phyloP scores from a whole-genome alignment of 495 filamentous ascomycete species.

The Daldinia concentrica region DNA sequence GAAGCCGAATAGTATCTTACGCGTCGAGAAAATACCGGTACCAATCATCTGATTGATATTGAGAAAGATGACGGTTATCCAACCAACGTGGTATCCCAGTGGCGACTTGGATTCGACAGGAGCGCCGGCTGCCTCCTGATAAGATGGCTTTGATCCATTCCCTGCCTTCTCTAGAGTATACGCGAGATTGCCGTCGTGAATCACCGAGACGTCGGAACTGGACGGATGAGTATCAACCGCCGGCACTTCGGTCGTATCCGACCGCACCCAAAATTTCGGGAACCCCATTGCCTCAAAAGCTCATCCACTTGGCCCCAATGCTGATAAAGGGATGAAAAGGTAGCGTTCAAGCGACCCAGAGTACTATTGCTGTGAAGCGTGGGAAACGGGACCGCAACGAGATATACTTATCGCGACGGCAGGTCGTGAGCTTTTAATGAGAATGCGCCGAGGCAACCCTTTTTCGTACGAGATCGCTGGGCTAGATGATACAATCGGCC shows the following conservation, averaged over 20 bases:
- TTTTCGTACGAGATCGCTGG: slow-evolving; percentile 11
- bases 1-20: slow-evolving; percentile 47
- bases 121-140: slow-evolving; percentile 70
- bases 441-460: slow-evolving; percentile 3
- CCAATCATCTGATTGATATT: slow-evolving; percentile 74
- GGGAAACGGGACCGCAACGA: neutral
- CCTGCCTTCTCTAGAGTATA: slow-evolving; percentile 63
- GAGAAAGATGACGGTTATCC: slow-evolving; percentile 65
- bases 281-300: slow-evolving; percentile 21
- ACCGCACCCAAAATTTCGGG: slow-evolving; percentile 29
- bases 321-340: neutral
- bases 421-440: slow-evolving; percentile 10
- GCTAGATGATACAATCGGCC: slow-evolving; percentile 31
- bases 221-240: slow-evolving; percentile 19
- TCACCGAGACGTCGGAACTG: slow-evolving; percentile 32
- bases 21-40: slow-evolving; percentile 72
- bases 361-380: neutral
- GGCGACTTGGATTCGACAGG: slow-evolving; percentile 68
- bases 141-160: slow-evolving; percentile 65
- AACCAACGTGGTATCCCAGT: slow-evolving; percentile 67
- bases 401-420: neutral
- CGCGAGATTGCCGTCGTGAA: slow-evolving; percentile 56
- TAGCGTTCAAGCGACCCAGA: neutral
- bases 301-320: neutral
- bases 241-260: slow-evolving; percentile 17